These are phyloP conservation scores for Scheffersomyces cryptocercus DNA, from an alignment of 1,139 yeast genomes.

Conservation along the genomic window DNA sequence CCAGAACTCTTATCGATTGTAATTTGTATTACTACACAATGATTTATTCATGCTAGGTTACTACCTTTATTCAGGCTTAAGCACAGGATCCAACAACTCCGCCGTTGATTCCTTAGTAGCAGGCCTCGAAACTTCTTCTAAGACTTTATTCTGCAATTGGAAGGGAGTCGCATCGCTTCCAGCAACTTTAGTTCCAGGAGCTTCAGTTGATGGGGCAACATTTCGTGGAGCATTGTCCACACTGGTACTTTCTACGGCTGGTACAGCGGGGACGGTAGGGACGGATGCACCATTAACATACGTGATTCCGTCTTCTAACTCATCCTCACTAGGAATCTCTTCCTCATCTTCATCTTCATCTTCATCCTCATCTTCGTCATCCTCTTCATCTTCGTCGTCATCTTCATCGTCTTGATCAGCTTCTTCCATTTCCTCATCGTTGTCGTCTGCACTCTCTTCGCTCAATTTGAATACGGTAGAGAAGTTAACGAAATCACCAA, in stretches of 20 bases:
- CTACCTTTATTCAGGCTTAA: slow-evolving; percentile 14
- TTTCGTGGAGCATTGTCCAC: too few relatives aligned
- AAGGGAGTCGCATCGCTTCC: too few relatives aligned
- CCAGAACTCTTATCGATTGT: too few relatives aligned
- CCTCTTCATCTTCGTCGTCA: slow-evolving; percentile 8
- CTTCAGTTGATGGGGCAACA: too few relatives aligned
- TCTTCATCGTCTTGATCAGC: slow-evolving; percentile 16
- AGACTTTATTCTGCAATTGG: neutral
- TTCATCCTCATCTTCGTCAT: slow-evolving; percentile 5
- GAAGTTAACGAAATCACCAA: slow-evolving; percentile 33
- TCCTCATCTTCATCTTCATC: slow-evolving; percentile 6
- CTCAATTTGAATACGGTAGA: slow-evolving; percentile 15
- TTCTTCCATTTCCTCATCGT: slow-evolving; percentile 14
- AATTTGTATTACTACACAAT: too few relatives aligned
- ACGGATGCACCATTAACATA: too few relatives aligned
- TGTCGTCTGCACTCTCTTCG: slow-evolving; percentile 6
- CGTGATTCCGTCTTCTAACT: neutral
- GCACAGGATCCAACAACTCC: slow-evolving; percentile 26
- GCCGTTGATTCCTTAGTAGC: slow-evolving; percentile 11
- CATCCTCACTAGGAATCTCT: neutral
- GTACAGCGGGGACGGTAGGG: too few relatives aligned
- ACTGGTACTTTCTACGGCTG: too few relatives aligned
- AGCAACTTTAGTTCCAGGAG: too few relatives aligned
- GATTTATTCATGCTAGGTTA: too few relatives aligned
- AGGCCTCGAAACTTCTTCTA: neutral